Evolutionary conservation across 2,329 filamentous ascomycete genomes (phyloP).

Genomic region (Ceratocystis variospora): DNA sequence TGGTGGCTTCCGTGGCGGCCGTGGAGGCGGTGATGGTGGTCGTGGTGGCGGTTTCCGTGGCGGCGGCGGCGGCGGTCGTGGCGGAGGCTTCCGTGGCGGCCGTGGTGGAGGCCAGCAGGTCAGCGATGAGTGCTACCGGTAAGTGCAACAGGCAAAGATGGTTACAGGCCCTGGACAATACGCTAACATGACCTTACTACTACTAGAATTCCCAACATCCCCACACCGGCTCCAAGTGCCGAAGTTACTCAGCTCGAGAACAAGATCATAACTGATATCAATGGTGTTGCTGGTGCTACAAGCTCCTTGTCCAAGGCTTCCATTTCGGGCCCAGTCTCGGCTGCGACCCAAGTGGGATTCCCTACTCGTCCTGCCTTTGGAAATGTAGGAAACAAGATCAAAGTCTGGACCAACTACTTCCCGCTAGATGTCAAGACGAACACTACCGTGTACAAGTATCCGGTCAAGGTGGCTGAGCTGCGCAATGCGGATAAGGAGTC

Average conservation of each 20-base stretch:
- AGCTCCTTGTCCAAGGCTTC: slow-evolving; percentile 28
- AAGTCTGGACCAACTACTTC: slow-evolving; percentile 44
- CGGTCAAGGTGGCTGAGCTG: slow-evolving; percentile 28
- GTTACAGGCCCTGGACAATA: not conserved
- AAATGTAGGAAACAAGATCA: slow-evolving; percentile 29
- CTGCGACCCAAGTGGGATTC: slow-evolving; percentile 24
- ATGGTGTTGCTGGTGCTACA: slow-evolving; percentile 7
- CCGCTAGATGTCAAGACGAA: slow-evolving; percentile 29
- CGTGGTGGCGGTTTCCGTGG: slow-evolving; percentile 21
- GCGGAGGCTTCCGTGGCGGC: slow-evolving; percentile 20
- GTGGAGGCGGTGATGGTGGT: slow-evolving; percentile 20
- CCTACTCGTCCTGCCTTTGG: slow-evolving; percentile 39
- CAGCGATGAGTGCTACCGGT: slow-evolving; percentile 21
- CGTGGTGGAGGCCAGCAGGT: slow-evolving; percentile 21
- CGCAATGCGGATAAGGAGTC: slow-evolving; percentile 16
- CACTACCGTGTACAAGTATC: slow-evolving; percentile 33
- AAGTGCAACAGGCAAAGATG: not conserved
- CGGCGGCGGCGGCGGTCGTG: slow-evolving; percentile 22
- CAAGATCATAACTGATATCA: slow-evolving; percentile 24
- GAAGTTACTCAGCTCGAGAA: slow-evolving; percentile 30
- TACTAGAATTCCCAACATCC: slow-evolving; percentile 13
- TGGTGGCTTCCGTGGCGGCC: slow-evolving; percentile 19
- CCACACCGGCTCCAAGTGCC: slow-evolving; percentile 23
- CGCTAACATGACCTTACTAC: slow-evolving; percentile 10
- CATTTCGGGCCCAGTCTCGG: slow-evolving; percentile 15